Percentiles rank a stretch among this genome's conserved stretches.
Evolutionary conservation across 2,329 filamentous ascomycete species (phyloP).

Genomic region (Allantophomopsis cytisporea): DNA sequence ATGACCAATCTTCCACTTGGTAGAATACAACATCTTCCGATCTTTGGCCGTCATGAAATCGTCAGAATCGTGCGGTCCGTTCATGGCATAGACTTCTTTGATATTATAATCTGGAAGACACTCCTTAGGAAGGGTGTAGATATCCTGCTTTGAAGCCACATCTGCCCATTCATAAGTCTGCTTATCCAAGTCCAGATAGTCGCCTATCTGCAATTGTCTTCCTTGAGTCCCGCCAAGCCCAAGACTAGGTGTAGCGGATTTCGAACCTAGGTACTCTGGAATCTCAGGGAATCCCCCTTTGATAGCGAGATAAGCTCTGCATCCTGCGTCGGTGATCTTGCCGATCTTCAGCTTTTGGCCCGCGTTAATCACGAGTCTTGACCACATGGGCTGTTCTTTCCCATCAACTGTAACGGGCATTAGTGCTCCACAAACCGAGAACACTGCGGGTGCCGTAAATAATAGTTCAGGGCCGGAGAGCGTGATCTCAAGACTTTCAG

Average conservation of each 20-base stretch:
- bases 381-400: conserved; percentile 36
- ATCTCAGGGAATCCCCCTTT: conserved; percentile 35
- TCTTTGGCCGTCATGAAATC: conserved; percentile 26
- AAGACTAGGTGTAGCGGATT: conserved; percentile 28
- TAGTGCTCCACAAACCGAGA: conserved; percentile 41
- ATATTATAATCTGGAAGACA: conserved; percentile 7
- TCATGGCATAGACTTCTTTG: conserved; percentile 14
- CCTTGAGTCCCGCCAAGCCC: conserved; percentile 30
- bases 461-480: conserved; percentile 42
- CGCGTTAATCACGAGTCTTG: conserved; percentile 30
- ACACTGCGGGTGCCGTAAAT: conserved; percentile 37
- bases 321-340: conserved; percentile 34
- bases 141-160: not conserved
- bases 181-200: conserved; percentile 5
- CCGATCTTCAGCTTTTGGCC: conserved; percentile 41
- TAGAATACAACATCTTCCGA: conserved; percentile 40
- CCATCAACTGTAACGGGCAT: conserved; percentile 38
- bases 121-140: conserved; percentile 3
- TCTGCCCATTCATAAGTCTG: conserved; percentile 2
- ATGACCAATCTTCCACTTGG: conserved; percentile 45
- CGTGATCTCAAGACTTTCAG: conserved; percentile 45
- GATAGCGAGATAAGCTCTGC: conserved; percentile 43
- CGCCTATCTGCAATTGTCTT: conserved; percentile 7
- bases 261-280: conserved; percentile 28
- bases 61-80: conserved; percentile 18